phyloP scores from a whole-genome alignment of 2,329 filamentous ascomycete genomes.

The Lachnellula hyalina region DNA sequence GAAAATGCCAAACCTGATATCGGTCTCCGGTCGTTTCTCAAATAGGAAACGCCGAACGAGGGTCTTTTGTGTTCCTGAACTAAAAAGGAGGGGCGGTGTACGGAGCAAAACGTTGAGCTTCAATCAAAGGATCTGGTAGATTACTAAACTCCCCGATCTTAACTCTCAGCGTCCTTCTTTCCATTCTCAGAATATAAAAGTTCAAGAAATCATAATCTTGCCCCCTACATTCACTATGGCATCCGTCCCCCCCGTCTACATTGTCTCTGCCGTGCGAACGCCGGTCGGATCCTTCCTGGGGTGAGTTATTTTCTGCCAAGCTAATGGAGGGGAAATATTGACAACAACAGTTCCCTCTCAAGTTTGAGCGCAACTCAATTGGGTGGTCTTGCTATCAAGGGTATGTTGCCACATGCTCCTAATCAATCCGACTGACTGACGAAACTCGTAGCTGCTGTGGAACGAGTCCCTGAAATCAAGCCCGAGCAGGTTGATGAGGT shows the following conservation, averaged over 20 bases:
- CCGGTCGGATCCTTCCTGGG: conserved; percentile 93
- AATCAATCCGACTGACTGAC: conserved; percentile 10
- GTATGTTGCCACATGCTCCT: conserved; percentile 40
- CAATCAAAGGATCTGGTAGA: background rate
- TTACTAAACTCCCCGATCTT: conserved; percentile 4
- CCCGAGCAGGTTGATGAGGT: conserved; percentile 89
- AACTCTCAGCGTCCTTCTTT: background rate
- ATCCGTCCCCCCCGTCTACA: conserved; percentile 83
- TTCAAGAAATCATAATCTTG: background rate
- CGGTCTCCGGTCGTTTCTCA: too few relatives aligned
- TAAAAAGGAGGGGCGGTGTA: too few relatives aligned
- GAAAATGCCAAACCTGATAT: too few relatives aligned
- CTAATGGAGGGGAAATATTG: conserved; percentile 12
- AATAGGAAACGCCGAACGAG: too few relatives aligned
- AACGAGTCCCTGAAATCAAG: conserved; percentile 81
- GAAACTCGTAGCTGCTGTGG: conserved; percentile 59
- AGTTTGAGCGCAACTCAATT: conserved; percentile 82
- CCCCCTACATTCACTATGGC: conserved; percentile 53
- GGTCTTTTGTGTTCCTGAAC: too few relatives aligned
- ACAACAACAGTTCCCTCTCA: conserved; percentile 66
- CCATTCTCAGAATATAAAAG: background rate
- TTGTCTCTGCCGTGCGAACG: conserved; percentile 86
- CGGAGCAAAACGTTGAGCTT: background rate
- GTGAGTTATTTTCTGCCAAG: conserved; percentile 59
- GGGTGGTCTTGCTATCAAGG: conserved; percentile 87